Base-by-base conservation (phyloP, 2,329 filamentous ascomycete genomes). In the Cladosporium austrohemisphaericum region DNA sequence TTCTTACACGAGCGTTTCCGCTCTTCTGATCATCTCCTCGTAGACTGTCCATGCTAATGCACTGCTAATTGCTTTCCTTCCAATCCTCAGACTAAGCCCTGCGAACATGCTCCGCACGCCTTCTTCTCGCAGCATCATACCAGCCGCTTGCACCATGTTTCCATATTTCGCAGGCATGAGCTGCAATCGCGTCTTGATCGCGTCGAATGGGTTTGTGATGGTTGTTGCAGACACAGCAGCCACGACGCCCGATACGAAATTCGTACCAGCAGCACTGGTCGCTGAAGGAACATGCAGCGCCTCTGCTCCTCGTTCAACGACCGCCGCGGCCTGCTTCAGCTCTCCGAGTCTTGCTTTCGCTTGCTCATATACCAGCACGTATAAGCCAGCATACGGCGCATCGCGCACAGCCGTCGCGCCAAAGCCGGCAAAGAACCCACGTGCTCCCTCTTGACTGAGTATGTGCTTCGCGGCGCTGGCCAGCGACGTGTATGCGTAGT, bases 21-120 rank as follows among this genome's bases (percentile, higher is more conserved):
- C 86, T 59, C 86, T 78, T 52, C 91, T 75, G 55, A 97, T 85
- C 60, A 96, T 69, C 68, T 96, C 92, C 71, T 98, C 93, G 64
- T 98, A 98, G 32, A 96, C 77, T 8, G 92, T 97, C 93, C 93
- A 98, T 6, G 92, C 92, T 58, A 97, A 76, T n/a, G 93, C 93
- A 45, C 86, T 92, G 68, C 91, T 96, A 36, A 96, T 71, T 4
- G 90, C 92, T 69, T 98, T 98, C 58, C 93, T 79, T 37, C 84
- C 86, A 76, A 97, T 95, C 50, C 93, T 80, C 57, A 98, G 73
- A 1, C 81, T 88, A 49, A 98, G 69, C 1, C 93, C 93, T 66
- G 93, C 86, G 69, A 93, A 91, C 51, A 98, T 76, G 53, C 86
- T 86, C 47, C 85, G 78, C 16, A 86, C 59, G 0, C 92, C 92